Conservation (phyloP, 2,329 filamentous ascomycete genomes). For the Nemania bipapillata region DNA sequence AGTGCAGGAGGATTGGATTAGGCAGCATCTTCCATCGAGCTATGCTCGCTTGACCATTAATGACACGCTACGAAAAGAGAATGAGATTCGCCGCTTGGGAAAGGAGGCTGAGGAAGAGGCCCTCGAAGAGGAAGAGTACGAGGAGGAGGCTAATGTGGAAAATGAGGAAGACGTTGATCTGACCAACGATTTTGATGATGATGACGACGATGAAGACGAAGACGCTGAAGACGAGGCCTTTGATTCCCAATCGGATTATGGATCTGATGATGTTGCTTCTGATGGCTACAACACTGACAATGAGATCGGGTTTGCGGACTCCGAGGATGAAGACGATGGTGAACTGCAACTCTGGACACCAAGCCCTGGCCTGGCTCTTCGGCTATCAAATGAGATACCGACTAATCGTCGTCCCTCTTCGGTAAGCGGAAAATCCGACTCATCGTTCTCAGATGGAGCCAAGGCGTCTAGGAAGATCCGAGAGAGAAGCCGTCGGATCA, state of each 20-base stretch:
- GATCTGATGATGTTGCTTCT: conserved; percentile 60
- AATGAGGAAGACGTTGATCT: conserved; percentile 60
- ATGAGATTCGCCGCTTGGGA: conserved; percentile 83
- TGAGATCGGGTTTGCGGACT: conserved; percentile 74
- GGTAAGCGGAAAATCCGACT: conserved; percentile 66
- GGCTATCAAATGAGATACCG: conserved; percentile 53
- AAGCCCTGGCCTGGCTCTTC: conserved; percentile 55
- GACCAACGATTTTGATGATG: conserved; percentile 62
- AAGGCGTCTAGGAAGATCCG: conserved; percentile 49
- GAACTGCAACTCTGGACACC: conserved; percentile 71
- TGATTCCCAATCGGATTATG: conserved; percentile 67
- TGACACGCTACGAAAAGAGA: conserved; percentile 91
- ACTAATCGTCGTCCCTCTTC: conserved; percentile 56
- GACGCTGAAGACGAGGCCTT: conserved; percentile 57
- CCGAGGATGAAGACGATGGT: conserved; percentile 71
- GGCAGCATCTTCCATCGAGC: conserved; percentile 71
- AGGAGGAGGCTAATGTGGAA: conserved; percentile 55
- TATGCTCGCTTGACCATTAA: conserved; percentile 82
- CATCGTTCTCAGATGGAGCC: conserved; percentile 64
- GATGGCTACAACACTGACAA: conserved; percentile 81
- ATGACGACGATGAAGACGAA: conserved; percentile 62
- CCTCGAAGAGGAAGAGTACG: conserved; percentile 60
- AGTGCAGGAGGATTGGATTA: conserved; percentile 91
- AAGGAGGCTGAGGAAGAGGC: conserved; percentile 83
- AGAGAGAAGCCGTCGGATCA: conserved; percentile 57